Conservation (phyloP, 2,329 filamentous ascomycete species). For the Aspergillus sp. region DNA sequence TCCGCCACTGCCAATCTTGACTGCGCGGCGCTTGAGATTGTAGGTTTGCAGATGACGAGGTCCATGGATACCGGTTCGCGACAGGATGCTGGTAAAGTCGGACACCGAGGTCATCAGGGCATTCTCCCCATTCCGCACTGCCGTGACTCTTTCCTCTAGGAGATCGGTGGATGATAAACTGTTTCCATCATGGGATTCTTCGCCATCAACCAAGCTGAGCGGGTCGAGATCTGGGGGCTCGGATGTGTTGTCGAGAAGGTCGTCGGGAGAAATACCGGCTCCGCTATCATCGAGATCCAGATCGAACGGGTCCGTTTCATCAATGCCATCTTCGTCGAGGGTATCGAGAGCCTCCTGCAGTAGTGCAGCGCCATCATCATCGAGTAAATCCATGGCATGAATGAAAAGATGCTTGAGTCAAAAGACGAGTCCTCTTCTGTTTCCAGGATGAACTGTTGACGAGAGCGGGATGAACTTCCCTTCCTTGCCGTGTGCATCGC, state of each 20-base stretch:
- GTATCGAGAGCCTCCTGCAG: not conserved
- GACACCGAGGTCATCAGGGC: slow-evolving; percentile 28
- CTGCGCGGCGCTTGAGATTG: slow-evolving; percentile 25
- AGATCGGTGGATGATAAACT: slow-evolving; percentile 20
- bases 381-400: not conserved
- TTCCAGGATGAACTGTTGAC: not conserved
- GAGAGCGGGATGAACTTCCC: too few relatives aligned
- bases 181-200: slow-evolving; percentile 1
- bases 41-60: slow-evolving; percentile 25
- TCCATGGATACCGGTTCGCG: slow-evolving; percentile 29
- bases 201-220: slow-evolving; percentile 4
- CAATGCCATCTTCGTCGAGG: not conserved
- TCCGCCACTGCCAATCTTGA: slow-evolving; percentile 28
- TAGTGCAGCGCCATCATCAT: not conserved
- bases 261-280: not conserved
- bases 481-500: too few relatives aligned
- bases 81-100: slow-evolving; percentile 30
- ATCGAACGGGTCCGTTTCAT: not conserved
- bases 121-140: slow-evolving; percentile 30
- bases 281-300: not conserved
- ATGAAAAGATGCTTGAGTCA: not conserved
- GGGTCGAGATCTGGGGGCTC: not conserved
- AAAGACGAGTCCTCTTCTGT: not conserved
- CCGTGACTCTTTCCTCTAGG: slow-evolving; percentile 27
- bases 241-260: not conserved